Evolutionary conservation across 2,329 filamentous ascomycete genomes (phyloP), one percentile per base, ranked within the genome.

Genomic region (Grosmannia huntii): DNA sequence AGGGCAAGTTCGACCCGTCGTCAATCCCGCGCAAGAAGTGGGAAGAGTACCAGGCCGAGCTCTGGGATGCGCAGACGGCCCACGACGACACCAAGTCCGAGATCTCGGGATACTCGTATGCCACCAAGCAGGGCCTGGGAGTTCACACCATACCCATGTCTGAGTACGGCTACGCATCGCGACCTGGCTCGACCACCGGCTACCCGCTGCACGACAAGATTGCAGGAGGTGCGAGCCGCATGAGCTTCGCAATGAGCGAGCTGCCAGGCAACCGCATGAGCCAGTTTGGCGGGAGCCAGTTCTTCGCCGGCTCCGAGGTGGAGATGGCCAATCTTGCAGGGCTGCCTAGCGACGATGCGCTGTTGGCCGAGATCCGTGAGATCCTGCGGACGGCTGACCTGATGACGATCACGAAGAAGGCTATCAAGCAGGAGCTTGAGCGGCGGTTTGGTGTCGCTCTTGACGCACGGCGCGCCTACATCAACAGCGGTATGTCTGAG

Each of bases 321-420:
- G 87, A 90, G 69, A 84, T 90, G 83, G 71, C 82, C 7, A 87
- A 88, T 66, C 78, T 95, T 65, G 78, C 81, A 9, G 83, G 86
- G 59, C 73, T 96, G 68, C 94, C 94, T 0, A 88, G 80, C 61
- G 94, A 99, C 65, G 94, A 99, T 67, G 87, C 89, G 12, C 78
- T 99, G 55, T 76, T 99, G 62, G 86, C 90, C 0, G 94, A 99
- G 78, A 99, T 99, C 66, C 83, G 94, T 56, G 90, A 96, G 68
- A 96, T 99, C 62, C 76, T 99, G 62, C 82, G 85, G 65, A 95
- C 87, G 14, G 91, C 90, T 2, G 94, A 99, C 73, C 75, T 99
- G 68, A 99, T 99, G 94, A 91, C 83, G 5, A 89, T 99, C 50
- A 99, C 94, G 64, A 99, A 99, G 84, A 99, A 99, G 83, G 90